These are phyloP conservation scores for Hibiscus trionum DNA, from an alignment of 345 rosid genomes.

Conservation along the genomic window DNA sequence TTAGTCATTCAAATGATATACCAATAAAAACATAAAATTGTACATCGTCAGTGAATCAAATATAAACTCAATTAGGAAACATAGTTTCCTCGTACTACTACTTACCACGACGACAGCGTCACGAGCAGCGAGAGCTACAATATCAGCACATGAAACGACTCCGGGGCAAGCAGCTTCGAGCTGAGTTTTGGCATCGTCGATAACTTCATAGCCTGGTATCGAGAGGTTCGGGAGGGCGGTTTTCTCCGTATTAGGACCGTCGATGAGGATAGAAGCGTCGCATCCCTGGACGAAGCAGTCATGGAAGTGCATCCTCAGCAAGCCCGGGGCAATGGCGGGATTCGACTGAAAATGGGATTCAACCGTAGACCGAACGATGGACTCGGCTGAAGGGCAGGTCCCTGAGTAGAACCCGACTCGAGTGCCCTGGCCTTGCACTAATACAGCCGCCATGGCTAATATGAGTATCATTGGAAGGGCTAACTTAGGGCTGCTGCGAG, in stretches of 20 bases:
- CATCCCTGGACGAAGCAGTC: constrained; percentile 50
- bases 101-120: constrained; percentile 35
- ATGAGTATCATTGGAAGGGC: neutral
- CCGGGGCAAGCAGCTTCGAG: constrained; percentile 43
- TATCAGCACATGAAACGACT: constrained; percentile 51
- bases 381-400: constrained; percentile 39
- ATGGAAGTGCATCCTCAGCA: constrained; percentile 52
- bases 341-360: constrained; percentile 17
- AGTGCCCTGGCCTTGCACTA: constrained; percentile 19
- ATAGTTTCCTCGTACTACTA: no score
- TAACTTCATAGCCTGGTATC: constrained; percentile 38
- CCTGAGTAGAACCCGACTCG: constrained; percentile 28
- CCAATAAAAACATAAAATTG: no score
- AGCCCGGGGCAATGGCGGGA: constrained; percentile 34
- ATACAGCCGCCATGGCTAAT: constrained; percentile 6
- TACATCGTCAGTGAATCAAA: no score
- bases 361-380: constrained; percentile 33
- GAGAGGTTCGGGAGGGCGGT: constrained; percentile 35
- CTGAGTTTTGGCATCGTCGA: constrained; percentile 38
- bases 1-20: neutral
- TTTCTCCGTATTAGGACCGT: constrained; percentile 37
- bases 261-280: constrained; percentile 39
- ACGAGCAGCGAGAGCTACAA: constrained; percentile 48
- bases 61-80: no score
- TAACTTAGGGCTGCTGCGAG: neutral